These are phyloP conservation scores for Suhomyces wounanorum DNA, from an alignment of 1,139 yeast genomes.

Conservation along the genomic window DNA sequence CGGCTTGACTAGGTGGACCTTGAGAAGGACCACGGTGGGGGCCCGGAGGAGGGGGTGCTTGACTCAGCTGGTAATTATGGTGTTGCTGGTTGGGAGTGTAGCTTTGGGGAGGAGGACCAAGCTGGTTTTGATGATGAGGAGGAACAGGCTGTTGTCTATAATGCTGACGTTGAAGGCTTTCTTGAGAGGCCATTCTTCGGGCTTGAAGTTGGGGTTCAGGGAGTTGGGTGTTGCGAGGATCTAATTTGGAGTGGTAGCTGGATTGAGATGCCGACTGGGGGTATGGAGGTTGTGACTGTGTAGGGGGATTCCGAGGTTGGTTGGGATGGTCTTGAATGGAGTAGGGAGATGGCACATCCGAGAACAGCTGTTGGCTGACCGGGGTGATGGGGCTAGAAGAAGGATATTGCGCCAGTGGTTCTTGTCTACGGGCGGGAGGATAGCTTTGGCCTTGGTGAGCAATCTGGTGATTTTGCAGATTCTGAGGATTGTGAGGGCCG, in stretches of 20 bases:
- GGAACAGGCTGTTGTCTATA: background rate
- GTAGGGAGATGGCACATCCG: conserved; percentile 14
- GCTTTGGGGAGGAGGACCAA: background rate
- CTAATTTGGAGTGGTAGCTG: background rate
- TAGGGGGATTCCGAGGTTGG: background rate
- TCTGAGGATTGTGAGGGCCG: background rate
- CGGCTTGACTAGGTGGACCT: background rate
- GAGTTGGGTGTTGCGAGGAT: background rate
- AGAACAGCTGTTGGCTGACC: conserved; percentile 13
- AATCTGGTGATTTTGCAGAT: conserved; percentile 7
- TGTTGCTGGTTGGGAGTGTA: background rate
- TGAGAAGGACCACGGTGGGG: background rate
- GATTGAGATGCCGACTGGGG: background rate
- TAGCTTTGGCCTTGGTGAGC: background rate
- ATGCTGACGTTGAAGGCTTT: conserved; percentile 1
- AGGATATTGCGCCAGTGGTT: background rate
- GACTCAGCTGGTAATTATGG: background rate
- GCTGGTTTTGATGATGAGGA: background rate
- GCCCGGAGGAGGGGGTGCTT: background rate
- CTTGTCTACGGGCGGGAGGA: background rate
- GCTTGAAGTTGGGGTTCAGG: background rate
- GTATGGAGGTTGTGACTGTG: background rate
- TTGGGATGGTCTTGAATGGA: conserved; percentile 15
- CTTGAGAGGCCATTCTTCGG: conserved; percentile 2
- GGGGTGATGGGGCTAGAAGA: conserved; percentile 12